These are phyloP conservation scores for Arctium lappa DNA, from an alignment of 129 eudicot genomes.

Conservation along the genomic window DNA sequence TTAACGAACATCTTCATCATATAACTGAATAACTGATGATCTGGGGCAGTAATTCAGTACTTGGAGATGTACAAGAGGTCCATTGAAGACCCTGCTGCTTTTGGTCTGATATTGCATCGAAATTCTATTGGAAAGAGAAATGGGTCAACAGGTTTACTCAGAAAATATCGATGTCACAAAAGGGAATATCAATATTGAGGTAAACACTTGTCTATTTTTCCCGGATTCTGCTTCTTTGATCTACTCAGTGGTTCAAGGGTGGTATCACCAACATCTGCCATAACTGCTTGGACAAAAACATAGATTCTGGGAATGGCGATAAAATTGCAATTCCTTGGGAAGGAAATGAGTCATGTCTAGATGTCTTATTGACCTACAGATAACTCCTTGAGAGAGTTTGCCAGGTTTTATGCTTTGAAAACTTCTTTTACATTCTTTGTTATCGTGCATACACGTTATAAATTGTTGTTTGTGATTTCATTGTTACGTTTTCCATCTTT, in stretches of 20 bases:
- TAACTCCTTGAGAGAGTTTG: constrained; percentile 85
- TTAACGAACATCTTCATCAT: not conserved
- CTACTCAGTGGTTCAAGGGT: constrained; percentile 91
- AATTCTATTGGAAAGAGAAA: constrained; percentile 77
- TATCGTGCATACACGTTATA: not conserved
- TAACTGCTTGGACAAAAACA: constrained; percentile 83
- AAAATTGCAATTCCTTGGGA: constrained; percentile 89
- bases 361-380: constrained; percentile 70
- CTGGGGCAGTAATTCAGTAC: constrained; percentile 39
- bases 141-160: constrained; percentile 55
- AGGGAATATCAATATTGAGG: constrained; percentile 79
- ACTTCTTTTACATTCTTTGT: not conserved
- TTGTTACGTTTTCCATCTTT: constrained; percentile 9
- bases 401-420: constrained; percentile 47
- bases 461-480: constrained; percentile 14
- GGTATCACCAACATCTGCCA: constrained; percentile 92
- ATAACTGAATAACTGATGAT: constrained; percentile 5
- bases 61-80: constrained; percentile 87
- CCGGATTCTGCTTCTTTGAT: not conserved
- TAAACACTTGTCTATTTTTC: constrained; percentile 1
- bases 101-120: constrained; percentile 90
- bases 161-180: constrained; percentile 81
- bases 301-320: constrained; percentile 72
- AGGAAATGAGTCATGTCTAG: constrained; percentile 81
- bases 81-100: constrained; percentile 78